Evolutionary conservation across 805 yeast genomes (phyloP).

Genomic region (Vanderwaltozyma verrucispora): DNA sequence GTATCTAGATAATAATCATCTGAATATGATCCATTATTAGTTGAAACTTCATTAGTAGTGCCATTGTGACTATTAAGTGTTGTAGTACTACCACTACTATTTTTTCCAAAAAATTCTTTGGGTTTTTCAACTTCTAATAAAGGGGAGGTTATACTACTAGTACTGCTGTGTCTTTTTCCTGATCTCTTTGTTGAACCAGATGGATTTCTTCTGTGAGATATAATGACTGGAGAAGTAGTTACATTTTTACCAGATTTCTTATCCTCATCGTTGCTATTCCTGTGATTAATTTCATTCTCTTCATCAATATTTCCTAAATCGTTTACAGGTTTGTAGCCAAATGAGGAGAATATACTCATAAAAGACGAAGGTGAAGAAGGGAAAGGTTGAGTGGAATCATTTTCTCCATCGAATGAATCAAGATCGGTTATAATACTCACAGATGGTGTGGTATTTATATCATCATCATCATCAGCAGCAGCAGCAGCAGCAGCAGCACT

Average conservation of each 20-base stretch:
- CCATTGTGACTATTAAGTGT: neutral
- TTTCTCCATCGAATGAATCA: conserved; percentile 21
- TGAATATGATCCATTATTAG: conserved; percentile 29
- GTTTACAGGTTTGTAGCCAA: neutral
- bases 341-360: conserved; percentile 2
- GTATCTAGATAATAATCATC: conserved; percentile 52
- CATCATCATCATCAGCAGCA: too few relatives aligned
- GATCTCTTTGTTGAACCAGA: conserved; percentile 7
- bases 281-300: neutral
- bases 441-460: too few relatives aligned
- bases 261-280: neutral
- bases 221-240: conserved; percentile 18
- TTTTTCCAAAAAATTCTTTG: neutral
- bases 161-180: conserved; percentile 3
- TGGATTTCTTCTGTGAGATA: conserved; percentile 23
- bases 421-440: neutral
- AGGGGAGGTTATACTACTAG: conserved; percentile 4
- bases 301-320: conserved; percentile 1
- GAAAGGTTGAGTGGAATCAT: conserved; percentile 10
- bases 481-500: too few relatives aligned
- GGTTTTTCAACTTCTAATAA: neutral
- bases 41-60: neutral
- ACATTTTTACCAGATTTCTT: neutral
- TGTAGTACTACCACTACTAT: neutral
- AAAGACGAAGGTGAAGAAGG: conserved; percentile 2